Conservation (phyloP, 805 yeast genomes). For the Metschnikowia kofuensis region DNA sequence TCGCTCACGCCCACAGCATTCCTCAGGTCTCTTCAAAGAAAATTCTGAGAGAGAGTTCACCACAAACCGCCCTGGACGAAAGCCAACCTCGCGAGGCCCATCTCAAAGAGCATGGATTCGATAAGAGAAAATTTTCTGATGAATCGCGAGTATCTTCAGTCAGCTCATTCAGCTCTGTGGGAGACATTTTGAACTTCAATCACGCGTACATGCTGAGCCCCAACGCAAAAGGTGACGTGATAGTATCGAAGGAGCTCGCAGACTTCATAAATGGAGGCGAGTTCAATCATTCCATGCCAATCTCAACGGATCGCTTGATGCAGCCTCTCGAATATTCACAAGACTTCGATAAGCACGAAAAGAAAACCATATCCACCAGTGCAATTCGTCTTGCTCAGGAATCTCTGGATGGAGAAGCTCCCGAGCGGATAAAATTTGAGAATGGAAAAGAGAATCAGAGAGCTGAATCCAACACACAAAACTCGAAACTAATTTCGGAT, state of each 20-base stretch:
- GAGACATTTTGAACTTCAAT: conserved; percentile 21
- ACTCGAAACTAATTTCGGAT: too few species aligned
- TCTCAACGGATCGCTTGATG: too few species aligned
- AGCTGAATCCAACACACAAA: too few species aligned
- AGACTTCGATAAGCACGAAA: background rate
- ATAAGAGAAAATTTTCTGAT: conserved; percentile 32
- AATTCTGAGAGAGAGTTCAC: background rate
- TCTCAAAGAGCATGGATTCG: conserved; percentile 10
- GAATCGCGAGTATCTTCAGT: conserved; percentile 38
- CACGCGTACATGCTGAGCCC: conserved; percentile 16
- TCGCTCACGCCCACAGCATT: background rate
- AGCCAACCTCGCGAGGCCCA: conserved; percentile 15
- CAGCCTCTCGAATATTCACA: too few species aligned
- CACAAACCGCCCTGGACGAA: conserved; percentile 10
- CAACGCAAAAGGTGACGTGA: conserved; percentile 10
- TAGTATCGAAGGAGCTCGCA: conserved; percentile 10
- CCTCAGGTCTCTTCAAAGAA: background rate
- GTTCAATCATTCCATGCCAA: background rate
- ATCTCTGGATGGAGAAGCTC: too few species aligned
- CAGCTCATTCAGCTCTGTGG: conserved; percentile 35
- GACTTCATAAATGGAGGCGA: conserved; percentile 2
- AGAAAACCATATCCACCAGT: background rate
- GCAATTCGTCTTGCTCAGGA: background rate
- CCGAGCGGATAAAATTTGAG: too few species aligned
- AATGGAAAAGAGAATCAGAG: too few species aligned